Conservation (phyloP, 192 early-diverging fungal species). For the Coemansia sp. region DNA sequence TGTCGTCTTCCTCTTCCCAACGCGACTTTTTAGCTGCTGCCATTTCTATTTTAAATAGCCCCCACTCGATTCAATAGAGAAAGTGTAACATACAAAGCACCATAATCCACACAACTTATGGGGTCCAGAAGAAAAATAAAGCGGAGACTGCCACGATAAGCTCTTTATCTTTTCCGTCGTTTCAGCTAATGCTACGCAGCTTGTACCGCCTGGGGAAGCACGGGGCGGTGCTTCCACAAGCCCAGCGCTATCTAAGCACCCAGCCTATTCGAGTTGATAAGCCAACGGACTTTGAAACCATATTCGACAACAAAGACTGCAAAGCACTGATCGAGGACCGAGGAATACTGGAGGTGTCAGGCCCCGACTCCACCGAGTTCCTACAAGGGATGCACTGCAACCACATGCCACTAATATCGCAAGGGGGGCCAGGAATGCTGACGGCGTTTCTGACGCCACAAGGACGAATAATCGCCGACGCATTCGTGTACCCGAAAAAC, state of each 20-base stretch:
- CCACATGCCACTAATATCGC: slow-evolving; percentile 69
- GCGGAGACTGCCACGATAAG: no score
- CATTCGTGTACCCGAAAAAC: slow-evolving; percentile 81
- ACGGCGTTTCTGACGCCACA: slow-evolving; percentile 80
- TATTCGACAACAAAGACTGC: slow-evolving; percentile 26
- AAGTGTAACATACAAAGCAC: no score
- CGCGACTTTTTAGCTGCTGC: slow-evolving; percentile 4
- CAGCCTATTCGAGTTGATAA: slow-evolving; percentile 8
- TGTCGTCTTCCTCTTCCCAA: slow-evolving; percentile 7
- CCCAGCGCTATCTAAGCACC: neutral
- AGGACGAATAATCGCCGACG: slow-evolving; percentile 87
- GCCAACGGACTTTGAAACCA: slow-evolving; percentile 20
- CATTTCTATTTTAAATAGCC: no score
- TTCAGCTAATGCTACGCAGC: no score
- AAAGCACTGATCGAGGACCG: slow-evolving; percentile 60
- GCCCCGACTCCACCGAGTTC: slow-evolving; percentile 76
- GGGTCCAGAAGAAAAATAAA: no score
- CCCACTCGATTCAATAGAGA: no score
- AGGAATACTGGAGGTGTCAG: slow-evolving; percentile 63
- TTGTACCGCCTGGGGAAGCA: no score
- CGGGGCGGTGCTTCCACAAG: neutral
- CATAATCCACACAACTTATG: no score
- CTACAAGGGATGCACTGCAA: slow-evolving; percentile 91
- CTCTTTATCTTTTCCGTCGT: no score
- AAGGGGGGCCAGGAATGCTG: slow-evolving; percentile 73